Conservation (phyloP, 148 eudicot species). For the Silene uniflora region DNA sequence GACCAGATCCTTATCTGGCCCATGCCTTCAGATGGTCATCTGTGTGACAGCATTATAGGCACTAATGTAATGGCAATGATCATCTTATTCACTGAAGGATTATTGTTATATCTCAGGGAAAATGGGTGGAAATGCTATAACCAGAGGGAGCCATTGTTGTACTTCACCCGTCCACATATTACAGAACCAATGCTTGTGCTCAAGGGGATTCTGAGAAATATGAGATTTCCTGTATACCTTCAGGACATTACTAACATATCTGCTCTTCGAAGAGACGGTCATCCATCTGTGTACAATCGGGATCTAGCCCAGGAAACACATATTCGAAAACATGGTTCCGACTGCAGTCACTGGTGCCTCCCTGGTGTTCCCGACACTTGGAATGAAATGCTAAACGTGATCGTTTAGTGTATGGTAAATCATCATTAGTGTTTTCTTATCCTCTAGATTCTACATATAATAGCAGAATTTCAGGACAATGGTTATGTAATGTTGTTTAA, state of each 20-base stretch:
- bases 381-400: slow-evolving; percentile 67
- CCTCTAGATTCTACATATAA: neutral
- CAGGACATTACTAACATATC: slow-evolving; percentile 69
- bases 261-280: slow-evolving; percentile 67
- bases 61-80: neutral
- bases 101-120: slow-evolving; percentile 33
- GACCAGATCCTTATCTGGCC: no score
- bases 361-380: slow-evolving; percentile 89
- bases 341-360: slow-evolving; percentile 92
- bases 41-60: neutral
- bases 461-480: neutral
- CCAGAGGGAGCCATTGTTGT: slow-evolving; percentile 54
- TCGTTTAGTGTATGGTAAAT: slow-evolving; percentile 19
- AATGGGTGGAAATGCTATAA: slow-evolving; percentile 86
- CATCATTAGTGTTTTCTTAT: neutral
- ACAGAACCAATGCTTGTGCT: slow-evolving; percentile 50
- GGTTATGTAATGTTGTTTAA: neutral
- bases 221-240: slow-evolving; percentile 68
- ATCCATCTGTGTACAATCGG: slow-evolving; percentile 67
- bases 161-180: slow-evolving; percentile 48
- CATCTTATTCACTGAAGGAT: neutral
- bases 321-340: slow-evolving; percentile 33
- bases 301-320: slow-evolving; percentile 33
- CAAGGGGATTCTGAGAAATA: slow-evolving; percentile 43
- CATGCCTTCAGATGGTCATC: no score